Evolutionary conservation across 257 asterid genomes (phyloP).

Genomic region (Salvia splendens): DNA sequence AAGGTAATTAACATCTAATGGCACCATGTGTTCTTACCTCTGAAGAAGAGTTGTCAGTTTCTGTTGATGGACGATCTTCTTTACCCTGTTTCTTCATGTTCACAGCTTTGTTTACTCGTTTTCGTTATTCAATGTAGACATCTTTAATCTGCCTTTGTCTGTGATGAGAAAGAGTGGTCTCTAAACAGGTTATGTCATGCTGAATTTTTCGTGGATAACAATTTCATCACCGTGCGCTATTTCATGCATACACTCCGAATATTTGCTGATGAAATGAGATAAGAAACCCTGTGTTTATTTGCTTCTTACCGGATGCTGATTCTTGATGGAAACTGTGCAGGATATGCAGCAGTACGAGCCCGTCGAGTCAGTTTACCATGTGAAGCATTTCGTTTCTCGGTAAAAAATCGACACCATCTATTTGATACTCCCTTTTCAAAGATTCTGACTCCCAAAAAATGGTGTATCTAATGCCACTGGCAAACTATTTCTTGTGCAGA

Average conservation of each 20-base stretch:
- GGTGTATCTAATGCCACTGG: conserved; percentile 24
- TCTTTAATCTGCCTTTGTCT: conserved; percentile 6
- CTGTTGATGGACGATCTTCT: conserved; percentile 26
- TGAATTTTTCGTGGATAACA: neutral
- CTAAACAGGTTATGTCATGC: neutral
- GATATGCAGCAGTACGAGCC: conserved; percentile 80
- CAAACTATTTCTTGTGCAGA: conserved; percentile 42
- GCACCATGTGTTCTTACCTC: too few relatives aligned
- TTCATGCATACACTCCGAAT: neutral
- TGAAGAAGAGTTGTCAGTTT: conserved; percentile 18
- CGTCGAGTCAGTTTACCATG: conserved; percentile 59
- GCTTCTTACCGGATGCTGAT: conserved; percentile 9
- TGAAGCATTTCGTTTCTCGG: conserved; percentile 86
- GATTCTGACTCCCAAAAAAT: neutral
- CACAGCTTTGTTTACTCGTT: conserved; percentile 16
- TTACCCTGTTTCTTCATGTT: conserved; percentile 10
- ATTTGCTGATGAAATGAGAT: conserved; percentile 6
- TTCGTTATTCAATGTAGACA: conserved; percentile 1
- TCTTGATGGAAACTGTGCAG: conserved; percentile 42
- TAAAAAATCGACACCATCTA: conserved; percentile 36
- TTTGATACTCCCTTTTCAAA: conserved; percentile 2
- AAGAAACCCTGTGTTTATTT: neutral
- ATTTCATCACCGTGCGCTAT: neutral
- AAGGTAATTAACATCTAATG: too few relatives aligned
- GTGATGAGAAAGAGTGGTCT: conserved; percentile 23